Evolutionary conservation across 1,284 basidiomycete genomes (phyloP).

Genomic region (Ceratobasidium sp.): DNA sequence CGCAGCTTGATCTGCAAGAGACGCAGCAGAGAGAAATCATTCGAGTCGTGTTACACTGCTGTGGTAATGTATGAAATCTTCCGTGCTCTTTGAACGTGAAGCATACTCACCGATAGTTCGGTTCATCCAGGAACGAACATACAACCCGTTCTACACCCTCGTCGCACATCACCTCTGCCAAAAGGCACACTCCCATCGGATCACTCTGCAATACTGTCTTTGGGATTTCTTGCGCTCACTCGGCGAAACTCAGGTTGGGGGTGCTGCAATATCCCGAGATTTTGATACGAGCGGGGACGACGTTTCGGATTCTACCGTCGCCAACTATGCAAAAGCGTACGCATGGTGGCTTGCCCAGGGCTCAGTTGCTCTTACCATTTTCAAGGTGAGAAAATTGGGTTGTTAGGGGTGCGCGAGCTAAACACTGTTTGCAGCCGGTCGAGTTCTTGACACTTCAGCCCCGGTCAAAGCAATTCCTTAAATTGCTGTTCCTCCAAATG

Average conservation of each 20-base stretch:
- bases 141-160: conserved; percentile 97
- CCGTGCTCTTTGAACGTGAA: not conserved
- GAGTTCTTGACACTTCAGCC: conserved; percentile 81
- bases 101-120: conserved; percentile 3
- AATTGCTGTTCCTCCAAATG: conserved; percentile 71
- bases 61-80: conserved; percentile 76
- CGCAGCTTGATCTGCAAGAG: conserved; percentile 85
- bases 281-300: conserved; percentile 60
- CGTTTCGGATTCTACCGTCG: conserved; percentile 68
- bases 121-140: conserved; percentile 78
- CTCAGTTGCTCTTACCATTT: conserved; percentile 73
- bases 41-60: conserved; percentile 92
- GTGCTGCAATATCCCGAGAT: conserved; percentile 77
- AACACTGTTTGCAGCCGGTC: conserved; percentile 68
- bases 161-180: conserved; percentile 80
- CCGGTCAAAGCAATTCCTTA: conserved; percentile 72
- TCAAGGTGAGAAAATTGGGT: conserved; percentile 72
- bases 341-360: conserved; percentile 87
- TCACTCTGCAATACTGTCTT: conserved; percentile 94
- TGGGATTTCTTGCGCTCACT: conserved; percentile 98
- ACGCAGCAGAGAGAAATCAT: conserved; percentile 95
- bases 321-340: conserved; percentile 78
- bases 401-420: not conserved
- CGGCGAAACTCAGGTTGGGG: conserved; percentile 85
- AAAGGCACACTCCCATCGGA: conserved; percentile 81